A percentile compares a stretch with the other conserved stretches of the same genome.
Conservation (phyloP, 345 rosid species). For the Mercurialis annua region DNA sequence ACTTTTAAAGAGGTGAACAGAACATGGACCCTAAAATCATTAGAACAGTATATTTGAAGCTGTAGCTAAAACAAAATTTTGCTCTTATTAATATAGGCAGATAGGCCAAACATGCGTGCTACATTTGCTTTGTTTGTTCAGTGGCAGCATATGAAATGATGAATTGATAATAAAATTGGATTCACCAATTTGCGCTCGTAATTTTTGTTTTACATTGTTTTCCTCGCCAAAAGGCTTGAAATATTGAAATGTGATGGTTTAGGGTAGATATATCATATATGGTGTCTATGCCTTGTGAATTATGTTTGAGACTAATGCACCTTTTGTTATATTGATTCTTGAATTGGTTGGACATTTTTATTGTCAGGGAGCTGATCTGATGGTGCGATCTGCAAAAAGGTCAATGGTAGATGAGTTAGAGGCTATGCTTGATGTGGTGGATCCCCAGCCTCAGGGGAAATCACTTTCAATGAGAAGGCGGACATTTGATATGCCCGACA, state of each 20-base stretch:
- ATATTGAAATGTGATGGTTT: neutral
- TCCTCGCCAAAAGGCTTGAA: neutral
- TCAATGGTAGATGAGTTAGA: slow-evolving; percentile 91
- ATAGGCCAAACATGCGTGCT: neutral
- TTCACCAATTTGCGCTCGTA: no score
- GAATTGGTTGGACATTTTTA: neutral
- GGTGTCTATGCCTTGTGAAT: no score
- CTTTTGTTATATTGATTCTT: neutral
- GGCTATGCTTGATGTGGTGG: slow-evolving; percentile 86
- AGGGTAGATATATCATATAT: no score
- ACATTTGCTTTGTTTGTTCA: no score
- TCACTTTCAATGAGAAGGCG: slow-evolving; percentile 73
- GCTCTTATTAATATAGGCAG: neutral
- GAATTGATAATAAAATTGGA: no score
- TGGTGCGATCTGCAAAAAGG: slow-evolving; percentile 75
- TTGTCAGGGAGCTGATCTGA: slow-evolving; percentile 69
- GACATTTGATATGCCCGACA: slow-evolving; percentile 87
- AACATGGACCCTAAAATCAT: neutral
- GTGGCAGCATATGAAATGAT: no score
- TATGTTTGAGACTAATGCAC: neutral
- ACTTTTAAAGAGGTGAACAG: neutral
- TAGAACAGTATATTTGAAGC: neutral
- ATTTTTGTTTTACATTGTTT: neutral
- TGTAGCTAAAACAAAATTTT: neutral
- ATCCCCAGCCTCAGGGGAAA: slow-evolving; percentile 72